Percentiles rank a stretch among this genome's conserved stretches.
Conservation (phyloP, 257 asterid species). For the Nicotiana sylvestris region DNA sequence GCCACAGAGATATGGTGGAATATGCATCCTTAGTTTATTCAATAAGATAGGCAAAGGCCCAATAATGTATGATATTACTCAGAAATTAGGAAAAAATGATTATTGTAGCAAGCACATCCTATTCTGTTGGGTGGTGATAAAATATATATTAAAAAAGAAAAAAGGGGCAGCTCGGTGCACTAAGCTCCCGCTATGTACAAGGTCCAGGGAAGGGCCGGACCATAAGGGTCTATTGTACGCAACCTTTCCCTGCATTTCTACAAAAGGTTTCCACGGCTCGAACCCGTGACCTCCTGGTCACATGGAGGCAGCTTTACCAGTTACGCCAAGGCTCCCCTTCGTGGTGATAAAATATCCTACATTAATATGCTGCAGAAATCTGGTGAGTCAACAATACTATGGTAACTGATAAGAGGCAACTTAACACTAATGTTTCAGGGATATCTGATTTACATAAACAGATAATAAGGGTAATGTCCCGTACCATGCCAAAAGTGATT, state of each 20-base stretch:
- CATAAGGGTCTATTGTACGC: too few species aligned
- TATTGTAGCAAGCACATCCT: not conserved
- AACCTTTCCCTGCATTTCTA: too few species aligned
- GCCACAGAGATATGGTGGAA: not conserved
- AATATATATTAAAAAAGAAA: not conserved
- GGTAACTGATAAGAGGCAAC: not conserved
- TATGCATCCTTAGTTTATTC: not conserved
- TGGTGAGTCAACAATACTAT: not conserved
- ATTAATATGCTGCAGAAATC: not conserved
- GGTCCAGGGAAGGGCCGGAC: too few species aligned
- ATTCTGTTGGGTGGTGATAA: not conserved
- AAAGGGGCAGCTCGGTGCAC: too few species aligned
- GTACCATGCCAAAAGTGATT: not conserved
- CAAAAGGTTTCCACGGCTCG: too few species aligned
- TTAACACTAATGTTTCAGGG: not conserved
- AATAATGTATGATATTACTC: not conserved
- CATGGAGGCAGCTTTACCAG: too few species aligned
- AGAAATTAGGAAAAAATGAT: not conserved
- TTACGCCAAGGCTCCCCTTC: too few species aligned
- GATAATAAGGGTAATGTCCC: not conserved
- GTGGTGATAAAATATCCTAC: not conserved
- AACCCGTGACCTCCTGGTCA: too few species aligned
- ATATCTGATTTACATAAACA: not conserved
- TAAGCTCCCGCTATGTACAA: too few species aligned
- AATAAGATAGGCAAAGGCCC: not conserved